These are phyloP conservation scores for Aspergillus nanangensis DNA, from an alignment of 495 filamentous ascomycete genomes.

Conservation along the genomic window DNA sequence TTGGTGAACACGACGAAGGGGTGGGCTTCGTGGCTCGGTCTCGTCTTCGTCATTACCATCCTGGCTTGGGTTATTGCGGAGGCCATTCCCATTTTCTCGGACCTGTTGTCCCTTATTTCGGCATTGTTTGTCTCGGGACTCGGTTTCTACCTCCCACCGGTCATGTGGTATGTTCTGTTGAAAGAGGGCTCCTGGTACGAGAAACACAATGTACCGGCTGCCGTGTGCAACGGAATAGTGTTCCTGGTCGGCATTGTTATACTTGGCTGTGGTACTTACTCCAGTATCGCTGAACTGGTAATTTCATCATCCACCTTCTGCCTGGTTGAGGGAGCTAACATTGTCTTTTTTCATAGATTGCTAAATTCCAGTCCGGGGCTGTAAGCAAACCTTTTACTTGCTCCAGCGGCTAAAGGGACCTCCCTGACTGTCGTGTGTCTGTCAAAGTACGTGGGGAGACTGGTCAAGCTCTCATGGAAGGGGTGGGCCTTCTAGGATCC, in stretches of 20 bases:
- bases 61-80: constrained; percentile 63
- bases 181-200: constrained; percentile 31
- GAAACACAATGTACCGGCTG: constrained; percentile 14
- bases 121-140: constrained; percentile 61
- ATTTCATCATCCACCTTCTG: background rate
- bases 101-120: constrained; percentile 56
- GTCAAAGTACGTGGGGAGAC: no score
- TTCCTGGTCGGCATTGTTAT: background rate
- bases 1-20: constrained; percentile 53
- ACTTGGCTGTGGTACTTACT: background rate
- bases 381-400: background rate
- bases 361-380: background rate
- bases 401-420: no score
- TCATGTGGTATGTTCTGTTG: constrained; percentile 58
- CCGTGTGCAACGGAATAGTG: background rate
- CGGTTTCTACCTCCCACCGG: constrained; percentile 58
- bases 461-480: no score
- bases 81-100: constrained; percentile 63
- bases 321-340: background rate
- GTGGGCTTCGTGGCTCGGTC: constrained; percentile 53
- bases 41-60: constrained; percentile 51
- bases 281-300: background rate
- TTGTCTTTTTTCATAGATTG: background rate
- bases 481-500: no score
- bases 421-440: no score